Conservation (phyloP, 768 basidiomycete genomes). For the Mycena latifolia region DNA sequence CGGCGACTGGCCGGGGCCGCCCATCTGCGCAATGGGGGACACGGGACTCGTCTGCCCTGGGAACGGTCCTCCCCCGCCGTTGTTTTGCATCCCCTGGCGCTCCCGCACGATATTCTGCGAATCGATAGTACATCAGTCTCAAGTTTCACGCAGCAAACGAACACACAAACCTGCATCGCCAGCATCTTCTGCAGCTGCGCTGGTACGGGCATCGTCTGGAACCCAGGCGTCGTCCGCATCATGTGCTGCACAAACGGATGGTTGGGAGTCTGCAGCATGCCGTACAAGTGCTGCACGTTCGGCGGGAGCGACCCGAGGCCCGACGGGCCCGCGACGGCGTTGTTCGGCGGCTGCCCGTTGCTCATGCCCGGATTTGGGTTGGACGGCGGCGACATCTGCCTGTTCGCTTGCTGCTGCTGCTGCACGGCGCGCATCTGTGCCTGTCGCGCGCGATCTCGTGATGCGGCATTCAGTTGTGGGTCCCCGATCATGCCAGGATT, state of each 20-base stretch:
- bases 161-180: conserved; percentile 57
- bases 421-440: conserved; percentile 45
- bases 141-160: not conserved
- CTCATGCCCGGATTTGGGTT: conserved; percentile 21
- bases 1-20: conserved; percentile 38
- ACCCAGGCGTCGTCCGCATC: conserved; percentile 63
- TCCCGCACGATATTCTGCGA: conserved; percentile 37
- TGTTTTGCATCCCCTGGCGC: conserved; percentile 40
- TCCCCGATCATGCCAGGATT: conserved; percentile 24
- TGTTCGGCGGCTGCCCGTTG: conserved; percentile 19
- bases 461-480: conserved; percentile 24
- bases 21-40: conserved; percentile 42
- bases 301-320: conserved; percentile 40
- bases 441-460: conserved; percentile 50
- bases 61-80: conserved; percentile 30
- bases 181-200: conserved; percentile 74
- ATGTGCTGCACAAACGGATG: conserved; percentile 74
- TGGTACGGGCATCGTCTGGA: conserved; percentile 61
- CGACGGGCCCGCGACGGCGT: conserved; percentile 40
- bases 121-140: conserved; percentile 10
- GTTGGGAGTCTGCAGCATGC: conserved; percentile 64
- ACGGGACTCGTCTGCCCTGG: conserved; percentile 39
- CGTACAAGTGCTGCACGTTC: conserved; percentile 57
- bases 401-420: conserved; percentile 41
- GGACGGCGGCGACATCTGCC: conserved; percentile 60